Conservation (phyloP, 2,329 filamentous ascomycete species). For the Grosmannia serpens region DNA sequence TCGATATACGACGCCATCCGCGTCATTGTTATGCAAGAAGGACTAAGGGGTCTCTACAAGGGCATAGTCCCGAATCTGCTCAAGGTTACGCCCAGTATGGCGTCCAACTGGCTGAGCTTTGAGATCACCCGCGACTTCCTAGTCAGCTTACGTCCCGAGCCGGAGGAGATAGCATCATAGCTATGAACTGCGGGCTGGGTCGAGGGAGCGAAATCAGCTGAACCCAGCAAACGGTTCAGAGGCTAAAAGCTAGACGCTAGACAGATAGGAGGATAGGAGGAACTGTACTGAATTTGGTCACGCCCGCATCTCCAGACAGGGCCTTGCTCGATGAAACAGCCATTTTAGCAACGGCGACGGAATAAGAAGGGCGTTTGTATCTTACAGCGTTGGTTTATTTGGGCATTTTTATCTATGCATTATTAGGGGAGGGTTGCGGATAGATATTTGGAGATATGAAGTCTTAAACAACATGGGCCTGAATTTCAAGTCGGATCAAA, state of each 20-base stretch:
- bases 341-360: neutral
- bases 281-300: neutral
- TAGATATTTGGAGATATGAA: neutral
- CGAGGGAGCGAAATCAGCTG: neutral
- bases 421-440: neutral
- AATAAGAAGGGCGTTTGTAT: neutral
- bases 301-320: neutral
- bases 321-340: neutral
- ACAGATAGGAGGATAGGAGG: neutral
- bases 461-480: neutral
- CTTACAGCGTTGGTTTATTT: neutral
- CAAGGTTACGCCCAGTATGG: slow-evolving; percentile 97
- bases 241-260: neutral
- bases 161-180: slow-evolving; percentile 14
- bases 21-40: slow-evolving; percentile 75
- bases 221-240: neutral
- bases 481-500: neutral
- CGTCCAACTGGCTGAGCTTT: slow-evolving; percentile 95
- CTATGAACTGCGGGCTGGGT: neutral
- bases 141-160: slow-evolving; percentile 43
- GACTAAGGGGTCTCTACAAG: slow-evolving; percentile 80
- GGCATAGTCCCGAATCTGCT: slow-evolving; percentile 90
- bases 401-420: neutral
- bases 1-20: slow-evolving; percentile 72
- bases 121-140: slow-evolving; percentile 87